phyloP scores from a whole-genome alignment of 305 asterid genomes.

The Fraxinus xanthoxyloides region DNA sequence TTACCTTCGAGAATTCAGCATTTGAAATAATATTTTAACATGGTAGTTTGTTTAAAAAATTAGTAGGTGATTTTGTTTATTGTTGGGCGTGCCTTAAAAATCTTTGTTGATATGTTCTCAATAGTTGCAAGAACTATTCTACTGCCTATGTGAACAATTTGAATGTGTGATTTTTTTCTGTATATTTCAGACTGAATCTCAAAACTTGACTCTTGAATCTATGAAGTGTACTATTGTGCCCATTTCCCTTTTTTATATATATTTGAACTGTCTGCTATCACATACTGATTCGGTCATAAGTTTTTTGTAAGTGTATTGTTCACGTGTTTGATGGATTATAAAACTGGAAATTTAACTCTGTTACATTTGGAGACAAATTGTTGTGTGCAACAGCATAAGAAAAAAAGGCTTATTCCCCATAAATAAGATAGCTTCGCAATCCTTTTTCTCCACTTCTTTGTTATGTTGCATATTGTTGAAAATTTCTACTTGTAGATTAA shows the following conservation, averaged over 20 bases:
- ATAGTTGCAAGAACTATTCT: neutral
- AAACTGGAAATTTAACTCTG: neutral
- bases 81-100: neutral
- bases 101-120: neutral
- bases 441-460: neutral
- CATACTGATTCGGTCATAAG: neutral
- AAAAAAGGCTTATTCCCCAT: neutral
- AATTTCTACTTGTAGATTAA: neutral
- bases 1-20: conserved; percentile 13
- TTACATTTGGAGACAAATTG: neutral
- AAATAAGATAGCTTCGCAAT: neutral
- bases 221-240: neutral
- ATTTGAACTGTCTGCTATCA: neutral
- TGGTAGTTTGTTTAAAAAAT: neutral
- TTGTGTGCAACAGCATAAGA: neutral
- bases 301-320: neutral
- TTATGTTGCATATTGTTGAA: neutral
- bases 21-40: neutral
- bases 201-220: neutral
- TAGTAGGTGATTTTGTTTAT: neutral
- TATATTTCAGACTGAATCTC: neutral
- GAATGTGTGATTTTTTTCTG: neutral
- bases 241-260: neutral
- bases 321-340: neutral
- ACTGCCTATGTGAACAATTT: neutral